These are phyloP conservation scores for Papiliotrema laurentii DNA, from an alignment of 1,284 basidiomycete genomes.

Conservation along the genomic window DNA sequence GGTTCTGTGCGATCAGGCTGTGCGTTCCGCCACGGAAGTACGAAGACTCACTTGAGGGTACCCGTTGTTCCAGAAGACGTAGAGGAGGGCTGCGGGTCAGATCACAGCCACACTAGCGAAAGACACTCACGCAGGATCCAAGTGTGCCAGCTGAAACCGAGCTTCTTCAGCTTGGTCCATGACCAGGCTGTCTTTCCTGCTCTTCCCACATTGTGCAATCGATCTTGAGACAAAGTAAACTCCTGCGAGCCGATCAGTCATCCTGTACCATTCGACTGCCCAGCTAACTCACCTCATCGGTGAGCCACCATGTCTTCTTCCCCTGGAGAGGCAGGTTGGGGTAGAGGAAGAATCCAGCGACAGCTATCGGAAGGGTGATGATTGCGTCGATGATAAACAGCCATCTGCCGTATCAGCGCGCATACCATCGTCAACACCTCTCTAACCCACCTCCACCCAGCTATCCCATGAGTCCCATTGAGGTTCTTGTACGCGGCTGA, in stretches of 20 bases:
- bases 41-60: slow-evolving; percentile 6
- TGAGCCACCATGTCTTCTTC: slow-evolving; percentile 31
- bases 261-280: neutral
- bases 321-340: slow-evolving; percentile 31
- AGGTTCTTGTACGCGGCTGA: slow-evolving; percentile 37
- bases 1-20: slow-evolving; percentile 5
- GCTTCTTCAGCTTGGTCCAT: slow-evolving; percentile 12
- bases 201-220: slow-evolving; percentile 20
- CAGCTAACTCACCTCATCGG: neutral
- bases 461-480: slow-evolving; percentile 28
- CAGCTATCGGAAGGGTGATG: slow-evolving; percentile 38
- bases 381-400: slow-evolving; percentile 39
- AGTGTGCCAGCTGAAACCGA: slow-evolving; percentile 34
- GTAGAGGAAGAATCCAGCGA: slow-evolving; percentile 35
- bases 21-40: neutral
- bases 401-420: slow-evolving; percentile 13
- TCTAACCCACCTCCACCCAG: slow-evolving; percentile 28
- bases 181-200: slow-evolving; percentile 22
- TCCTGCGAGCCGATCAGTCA: slow-evolving; percentile 17
- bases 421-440: neutral
- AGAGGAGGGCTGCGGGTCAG: slow-evolving; percentile 21
- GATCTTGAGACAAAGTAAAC: slow-evolving; percentile 20
- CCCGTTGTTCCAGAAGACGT: slow-evolving; percentile 34
- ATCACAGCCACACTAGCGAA: neutral
- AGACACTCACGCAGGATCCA: slow-evolving; percentile 30